Base-by-base conservation (phyloP, 495 filamentous ascomycete genomes). In the Penicillium daleae region DNA sequence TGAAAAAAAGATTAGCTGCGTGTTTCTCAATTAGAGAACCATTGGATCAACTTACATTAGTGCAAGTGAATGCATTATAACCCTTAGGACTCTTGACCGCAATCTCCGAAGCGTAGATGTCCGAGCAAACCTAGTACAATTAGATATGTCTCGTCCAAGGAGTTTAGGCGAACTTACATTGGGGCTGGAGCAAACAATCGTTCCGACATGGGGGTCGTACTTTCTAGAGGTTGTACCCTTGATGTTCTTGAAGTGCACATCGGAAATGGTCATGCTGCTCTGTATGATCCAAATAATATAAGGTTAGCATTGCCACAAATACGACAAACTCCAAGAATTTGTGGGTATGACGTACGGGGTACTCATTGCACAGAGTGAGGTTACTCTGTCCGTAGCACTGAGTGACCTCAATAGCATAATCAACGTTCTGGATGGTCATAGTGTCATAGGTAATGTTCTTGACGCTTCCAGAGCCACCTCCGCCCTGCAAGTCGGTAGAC, bases 301-400 rank as follows among this genome's bases (percentile, higher is more conserved):
- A 12, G 29, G 27, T 50, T 50, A 59, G 57, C 26, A 40, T 35
- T 50, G 10, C 10, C 9, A 44, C 4, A 10, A 46, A 10, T 1
- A 31, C 12, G 49, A 2, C 6, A 21, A 49, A 10, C 3, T 21
- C 6, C 42, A 15, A 40, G 21, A 31, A 48, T 6, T 29, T 48
- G 54, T 32, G 9, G 19, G 35, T 35, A 19, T 13, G n/a, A 66
- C 69, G 12, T 57, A 78, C 75, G 44, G 87, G 87, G 66, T 73
- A 85, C 66, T 85, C 63, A 46, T 86, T 78, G 65, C 87, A 89
- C 13, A 88, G 77, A 8, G 87, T 88, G 35, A 82, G 57, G 57
- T 89, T 89, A 19, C 71, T 80, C 69, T 89, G 86, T 3, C 86
- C 86, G 62, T 89, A 89, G 74, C 86, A 89, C 71, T 88, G 86